These are phyloP conservation scores for Colletotrichum limetticola DNA, from an alignment of 2,329 filamentous ascomycete species.

Conservation along the genomic window DNA sequence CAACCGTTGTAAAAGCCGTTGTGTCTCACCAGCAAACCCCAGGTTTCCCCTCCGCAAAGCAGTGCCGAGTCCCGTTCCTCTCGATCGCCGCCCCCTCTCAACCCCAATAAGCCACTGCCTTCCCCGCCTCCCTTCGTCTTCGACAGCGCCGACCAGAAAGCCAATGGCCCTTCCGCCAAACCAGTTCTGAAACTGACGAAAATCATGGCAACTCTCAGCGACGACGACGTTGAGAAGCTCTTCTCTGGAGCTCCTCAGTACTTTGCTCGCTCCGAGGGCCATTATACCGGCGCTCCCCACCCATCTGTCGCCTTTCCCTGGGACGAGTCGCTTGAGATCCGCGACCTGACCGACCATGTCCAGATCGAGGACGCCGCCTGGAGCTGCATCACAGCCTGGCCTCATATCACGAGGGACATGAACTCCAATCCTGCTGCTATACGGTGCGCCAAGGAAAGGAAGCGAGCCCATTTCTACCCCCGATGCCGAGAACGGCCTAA, in stretches of 20 bases:
- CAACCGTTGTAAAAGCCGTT: slow-evolving; percentile 35
- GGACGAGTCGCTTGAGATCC: slow-evolving; percentile 69
- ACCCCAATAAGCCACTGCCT: slow-evolving; percentile 68
- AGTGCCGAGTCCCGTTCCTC: slow-evolving; percentile 35
- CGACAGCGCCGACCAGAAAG: slow-evolving; percentile 52
- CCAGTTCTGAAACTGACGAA: slow-evolving; percentile 63
- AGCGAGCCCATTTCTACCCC: slow-evolving; percentile 67
- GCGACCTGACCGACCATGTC: slow-evolving; percentile 72
- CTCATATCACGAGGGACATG: slow-evolving; percentile 66
- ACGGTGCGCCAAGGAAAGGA: slow-evolving; percentile 55
- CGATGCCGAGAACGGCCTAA: slow-evolving; percentile 72
- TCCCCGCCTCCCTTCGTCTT: slow-evolving; percentile 58
- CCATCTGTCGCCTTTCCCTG: slow-evolving; percentile 76
- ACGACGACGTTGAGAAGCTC: slow-evolving; percentile 72
- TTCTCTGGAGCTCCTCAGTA: slow-evolving; percentile 83
- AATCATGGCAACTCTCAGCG: slow-evolving; percentile 69
- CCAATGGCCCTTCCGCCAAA: slow-evolving; percentile 50
- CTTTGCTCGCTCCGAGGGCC: slow-evolving; percentile 69
- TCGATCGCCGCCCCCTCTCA: slow-evolving; percentile 46
- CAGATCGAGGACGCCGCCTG: slow-evolving; percentile 73
- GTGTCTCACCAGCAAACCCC: slow-evolving; percentile 35
- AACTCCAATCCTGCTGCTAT: slow-evolving; percentile 57
- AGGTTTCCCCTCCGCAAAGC: slow-evolving; percentile 36
- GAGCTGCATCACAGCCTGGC: slow-evolving; percentile 71
- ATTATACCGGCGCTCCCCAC: slow-evolving; percentile 68